Evolutionary conservation across 805 yeast genomes (phyloP).

Genomic region (Wickerhamomyces tratensis): DNA sequence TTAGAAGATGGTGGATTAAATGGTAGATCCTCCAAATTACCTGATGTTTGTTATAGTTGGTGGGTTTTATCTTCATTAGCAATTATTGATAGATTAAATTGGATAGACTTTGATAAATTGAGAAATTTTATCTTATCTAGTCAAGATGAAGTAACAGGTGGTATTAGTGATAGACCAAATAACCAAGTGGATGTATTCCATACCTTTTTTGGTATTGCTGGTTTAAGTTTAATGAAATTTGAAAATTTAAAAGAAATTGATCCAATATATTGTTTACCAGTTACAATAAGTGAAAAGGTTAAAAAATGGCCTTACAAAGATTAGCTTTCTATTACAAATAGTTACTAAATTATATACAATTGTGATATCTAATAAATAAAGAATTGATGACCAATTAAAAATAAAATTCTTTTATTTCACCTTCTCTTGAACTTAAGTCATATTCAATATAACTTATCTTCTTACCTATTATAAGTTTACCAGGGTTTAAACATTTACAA

Average conservation of each 20-base stretch:
- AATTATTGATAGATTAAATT: slow-evolving; percentile 54
- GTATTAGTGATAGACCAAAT: slow-evolving; percentile 86
- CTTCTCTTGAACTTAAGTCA: slow-evolving; percentile 45
- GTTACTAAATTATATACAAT: too few relatives aligned
- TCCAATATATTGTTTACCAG: slow-evolving; percentile 84
- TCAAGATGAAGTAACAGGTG: slow-evolving; percentile 77
- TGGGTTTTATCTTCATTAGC: slow-evolving; percentile 83
- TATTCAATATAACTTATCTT: slow-evolving; percentile 68
- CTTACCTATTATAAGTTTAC: slow-evolving; percentile 38
- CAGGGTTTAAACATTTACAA: slow-evolving; percentile 70
- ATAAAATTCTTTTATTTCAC: slow-evolving; percentile 36
- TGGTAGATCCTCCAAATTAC: slow-evolving; percentile 92
- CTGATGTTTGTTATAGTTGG: slow-evolving; percentile 98
- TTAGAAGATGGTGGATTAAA: slow-evolving; percentile 81
- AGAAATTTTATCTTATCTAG: slow-evolving; percentile 59
- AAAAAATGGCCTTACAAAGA: slow-evolving; percentile 25
- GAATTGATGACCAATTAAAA: slow-evolving; percentile 12
- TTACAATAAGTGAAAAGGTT: slow-evolving; percentile 22
- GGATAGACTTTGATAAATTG: slow-evolving; percentile 66
- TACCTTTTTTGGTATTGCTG: slow-evolving; percentile 85
- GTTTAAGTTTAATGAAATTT: slow-evolving; percentile 65
- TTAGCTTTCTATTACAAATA: background rate
- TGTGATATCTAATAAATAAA: too few relatives aligned
- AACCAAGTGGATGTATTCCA: slow-evolving; percentile 92
- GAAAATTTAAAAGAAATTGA: slow-evolving; percentile 56